Percentiles rank a stretch among this genome's conserved stretches.
Conservation (phyloP, 768 basidiomycete species). For the Collybia mongolica region DNA sequence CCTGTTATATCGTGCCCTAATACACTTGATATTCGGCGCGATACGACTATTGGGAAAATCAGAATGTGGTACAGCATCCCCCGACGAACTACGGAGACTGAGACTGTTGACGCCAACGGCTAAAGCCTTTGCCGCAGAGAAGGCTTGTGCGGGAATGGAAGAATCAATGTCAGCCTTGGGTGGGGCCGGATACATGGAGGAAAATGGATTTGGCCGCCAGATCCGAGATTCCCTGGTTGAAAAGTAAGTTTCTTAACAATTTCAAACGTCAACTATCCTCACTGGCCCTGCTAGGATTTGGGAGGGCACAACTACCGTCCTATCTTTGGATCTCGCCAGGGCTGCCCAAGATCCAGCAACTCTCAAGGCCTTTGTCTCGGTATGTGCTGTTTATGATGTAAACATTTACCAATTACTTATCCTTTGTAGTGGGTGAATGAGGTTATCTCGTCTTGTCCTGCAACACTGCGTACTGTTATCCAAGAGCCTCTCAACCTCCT, state of each 20-base stretch:
- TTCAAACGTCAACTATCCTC: background rate
- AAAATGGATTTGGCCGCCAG: slow-evolving; percentile 67
- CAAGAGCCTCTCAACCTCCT: slow-evolving; percentile 30
- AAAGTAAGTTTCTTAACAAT: slow-evolving; percentile 34
- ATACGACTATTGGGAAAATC: slow-evolving; percentile 58
- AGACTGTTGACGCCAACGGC: slow-evolving; percentile 66
- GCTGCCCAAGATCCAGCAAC: slow-evolving; percentile 44
- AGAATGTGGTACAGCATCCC: slow-evolving; percentile 52
- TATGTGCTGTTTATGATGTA: slow-evolving; percentile 26
- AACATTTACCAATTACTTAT: background rate
- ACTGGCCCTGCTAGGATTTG: slow-evolving; percentile 51
- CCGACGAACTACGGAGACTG: slow-evolving; percentile 50
- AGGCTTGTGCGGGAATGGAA: slow-evolving; percentile 61
- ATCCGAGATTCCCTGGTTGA: slow-evolving; percentile 74
- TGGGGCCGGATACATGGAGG: slow-evolving; percentile 84
- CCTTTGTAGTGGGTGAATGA: slow-evolving; percentile 49
- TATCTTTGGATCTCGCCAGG: slow-evolving; percentile 65
- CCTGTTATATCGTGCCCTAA: slow-evolving; percentile 63
- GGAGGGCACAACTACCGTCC: slow-evolving; percentile 74
- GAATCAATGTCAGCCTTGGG: slow-evolving; percentile 75
- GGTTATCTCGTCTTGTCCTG: slow-evolving; percentile 42
- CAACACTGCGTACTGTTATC: slow-evolving; percentile 25
- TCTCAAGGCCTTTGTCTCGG: slow-evolving; percentile 47
- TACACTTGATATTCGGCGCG: slow-evolving; percentile 62
- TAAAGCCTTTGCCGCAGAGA: slow-evolving; percentile 71